phyloP scores from a whole-genome alignment of 2,329 filamentous ascomycete genomes.

The Xylariaceae sp. region DNA sequence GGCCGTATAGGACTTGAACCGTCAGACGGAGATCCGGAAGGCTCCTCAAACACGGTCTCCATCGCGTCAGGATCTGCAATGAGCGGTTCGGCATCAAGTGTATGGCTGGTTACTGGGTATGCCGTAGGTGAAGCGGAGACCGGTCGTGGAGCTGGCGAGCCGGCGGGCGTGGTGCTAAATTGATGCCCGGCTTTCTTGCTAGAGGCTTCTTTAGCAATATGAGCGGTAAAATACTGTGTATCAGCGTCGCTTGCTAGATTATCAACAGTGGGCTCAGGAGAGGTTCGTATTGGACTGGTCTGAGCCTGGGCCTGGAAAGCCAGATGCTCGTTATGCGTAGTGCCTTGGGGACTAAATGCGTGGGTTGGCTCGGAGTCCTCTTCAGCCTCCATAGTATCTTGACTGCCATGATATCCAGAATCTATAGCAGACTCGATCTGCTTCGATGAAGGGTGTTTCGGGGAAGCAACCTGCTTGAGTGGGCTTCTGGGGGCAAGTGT shows the following conservation, averaged over 20 bases:
- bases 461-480: conserved; percentile 29
- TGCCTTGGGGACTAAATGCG: conserved; percentile 16
- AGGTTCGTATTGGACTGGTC: conserved; percentile 15
- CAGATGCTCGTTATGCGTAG: conserved; percentile 15
- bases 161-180: conserved; percentile 29
- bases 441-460: conserved; percentile 21
- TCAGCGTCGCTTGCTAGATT: conserved; percentile 15
- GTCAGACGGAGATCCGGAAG: conserved; percentile 56
- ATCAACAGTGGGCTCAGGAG: conserved; percentile 16
- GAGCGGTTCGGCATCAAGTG: conserved; percentile 12
- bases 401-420: conserved; percentile 69
- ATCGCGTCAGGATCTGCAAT: conserved; percentile 16
- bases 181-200: conserved; percentile 12
- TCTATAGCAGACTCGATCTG: conserved; percentile 44
- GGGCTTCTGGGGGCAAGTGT: conserved; percentile 29
- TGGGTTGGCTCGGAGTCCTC: conserved; percentile 18
- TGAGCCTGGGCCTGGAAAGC: conserved; percentile 12
- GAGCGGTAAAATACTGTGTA: conserved; percentile 25
- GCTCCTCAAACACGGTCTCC: conserved; percentile 24
- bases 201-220: conserved; percentile 13
- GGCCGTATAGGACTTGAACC: conserved; percentile 71
- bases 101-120: conserved; percentile 3
- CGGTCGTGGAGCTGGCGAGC: conserved; percentile 19
- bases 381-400: conserved; percentile 45
- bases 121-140: conserved; percentile 13